These are phyloP conservation scores for Fusarium humuli DNA, from an alignment of 2,329 filamentous ascomycete genomes.

Conservation along the genomic window DNA sequence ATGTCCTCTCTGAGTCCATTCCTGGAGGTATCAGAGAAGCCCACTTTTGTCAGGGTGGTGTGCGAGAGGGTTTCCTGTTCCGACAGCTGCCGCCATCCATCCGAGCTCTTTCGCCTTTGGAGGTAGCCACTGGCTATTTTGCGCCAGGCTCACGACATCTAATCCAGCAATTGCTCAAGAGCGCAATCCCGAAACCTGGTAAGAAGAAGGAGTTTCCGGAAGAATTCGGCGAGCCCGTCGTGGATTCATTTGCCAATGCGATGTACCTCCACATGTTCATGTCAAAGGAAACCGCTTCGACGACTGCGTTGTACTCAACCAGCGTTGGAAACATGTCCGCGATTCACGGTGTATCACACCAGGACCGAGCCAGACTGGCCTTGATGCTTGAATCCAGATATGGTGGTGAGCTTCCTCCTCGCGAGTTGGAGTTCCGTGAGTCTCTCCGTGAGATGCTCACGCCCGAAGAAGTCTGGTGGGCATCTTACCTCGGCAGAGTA, in stretches of 20 bases:
- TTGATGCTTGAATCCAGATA: conserved; percentile 74
- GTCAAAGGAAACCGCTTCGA: conserved; percentile 65
- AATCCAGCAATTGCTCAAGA: conserved; percentile 61
- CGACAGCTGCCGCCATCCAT: conserved; percentile 59
- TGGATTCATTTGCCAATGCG: conserved; percentile 69
- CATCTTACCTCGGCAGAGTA: conserved; percentile 70
- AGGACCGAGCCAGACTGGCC: conserved; percentile 69
- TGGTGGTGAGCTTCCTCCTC: conserved; percentile 69
- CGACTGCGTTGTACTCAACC: conserved; percentile 70
- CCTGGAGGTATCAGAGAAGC: conserved; percentile 69
- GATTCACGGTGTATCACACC: conserved; percentile 71
- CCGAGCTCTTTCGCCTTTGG: conserved; percentile 66
- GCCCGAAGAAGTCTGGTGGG: conserved; percentile 71
- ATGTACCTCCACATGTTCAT: conserved; percentile 65
- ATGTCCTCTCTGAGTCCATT: conserved; percentile 70
- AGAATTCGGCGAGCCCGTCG: conserved; percentile 58
- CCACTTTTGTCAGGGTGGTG: conserved; percentile 77
- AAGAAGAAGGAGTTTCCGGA: conserved; percentile 49
- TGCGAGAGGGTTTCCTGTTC: conserved; percentile 75
- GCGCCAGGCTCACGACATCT: conserved; percentile 59
- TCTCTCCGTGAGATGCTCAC: conserved; percentile 66
- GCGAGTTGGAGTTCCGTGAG: conserved; percentile 65
- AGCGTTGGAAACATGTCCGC: conserved; percentile 72
- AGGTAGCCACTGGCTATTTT: conserved; percentile 68
- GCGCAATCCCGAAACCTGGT: conserved; percentile 57